Percentiles rank a stretch among this genome's conserved stretches.
Conservation (phyloP, 371 early-diverging fungal genomes). For the Enterospora canceri region DNA sequence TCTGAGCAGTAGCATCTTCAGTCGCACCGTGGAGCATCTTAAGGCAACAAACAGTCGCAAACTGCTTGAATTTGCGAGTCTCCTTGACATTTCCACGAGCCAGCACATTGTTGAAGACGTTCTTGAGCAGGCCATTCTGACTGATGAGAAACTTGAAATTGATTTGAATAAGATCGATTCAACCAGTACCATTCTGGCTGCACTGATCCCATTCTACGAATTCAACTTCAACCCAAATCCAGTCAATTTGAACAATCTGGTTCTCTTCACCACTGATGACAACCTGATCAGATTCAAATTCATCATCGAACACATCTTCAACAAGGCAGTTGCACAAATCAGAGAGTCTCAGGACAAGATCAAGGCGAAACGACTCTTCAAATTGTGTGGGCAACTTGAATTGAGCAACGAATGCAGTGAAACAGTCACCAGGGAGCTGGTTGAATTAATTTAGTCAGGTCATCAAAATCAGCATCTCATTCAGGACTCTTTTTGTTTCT, state of each 20-base stretch:
- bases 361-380: slow-evolving; percentile 36
- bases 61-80: slow-evolving; percentile 31
- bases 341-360: slow-evolving; percentile 21
- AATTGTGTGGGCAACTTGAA: slow-evolving; percentile 31
- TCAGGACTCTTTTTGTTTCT: not conserved
- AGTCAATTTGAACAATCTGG: slow-evolving; percentile 12
- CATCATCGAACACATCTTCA: slow-evolving; percentile 39
- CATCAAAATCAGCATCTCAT: not conserved
- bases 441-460: slow-evolving; percentile 23
- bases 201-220: slow-evolving; percentile 22
- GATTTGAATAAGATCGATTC: slow-evolving; percentile 14
- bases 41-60: slow-evolving; percentile 30
- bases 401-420: slow-evolving; percentile 28
- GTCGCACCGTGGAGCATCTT: slow-evolving; percentile 17
- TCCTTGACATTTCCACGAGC: slow-evolving; percentile 25
- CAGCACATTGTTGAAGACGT: slow-evolving; percentile 28
- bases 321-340: slow-evolving; percentile 22
- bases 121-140: slow-evolving; percentile 33
- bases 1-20: slow-evolving; percentile 20
- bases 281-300: slow-evolving; percentile 16
- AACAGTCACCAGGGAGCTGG: slow-evolving; percentile 27
- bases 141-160: slow-evolving; percentile 20
- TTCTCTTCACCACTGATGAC: slow-evolving; percentile 12
- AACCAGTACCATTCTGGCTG: slow-evolving; percentile 4
- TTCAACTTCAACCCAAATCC: slow-evolving; percentile 22